Conservation (phyloP, 2,329 filamentous ascomycete genomes). For the Daldinia sp. region DNA sequence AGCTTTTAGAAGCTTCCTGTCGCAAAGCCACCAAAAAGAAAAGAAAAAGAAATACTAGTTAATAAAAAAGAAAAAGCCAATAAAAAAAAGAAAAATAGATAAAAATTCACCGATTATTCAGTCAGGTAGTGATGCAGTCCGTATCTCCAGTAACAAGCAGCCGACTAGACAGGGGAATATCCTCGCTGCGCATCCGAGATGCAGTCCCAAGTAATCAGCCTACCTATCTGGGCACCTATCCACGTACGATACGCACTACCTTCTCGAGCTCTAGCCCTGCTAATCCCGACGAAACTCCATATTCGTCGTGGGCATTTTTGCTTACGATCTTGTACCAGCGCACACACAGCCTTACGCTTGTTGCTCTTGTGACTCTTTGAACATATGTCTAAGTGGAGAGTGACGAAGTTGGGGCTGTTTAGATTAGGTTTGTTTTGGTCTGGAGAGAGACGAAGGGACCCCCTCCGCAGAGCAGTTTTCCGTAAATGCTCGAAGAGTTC, state of each 20-base stretch:
- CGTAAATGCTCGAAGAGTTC: background rate
- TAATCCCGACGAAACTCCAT: slow-evolving; percentile 29
- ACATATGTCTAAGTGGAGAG: background rate
- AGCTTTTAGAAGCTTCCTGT: background rate
- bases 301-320: slow-evolving; percentile 4
- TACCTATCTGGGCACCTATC: slow-evolving; percentile 1
- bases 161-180: slow-evolving; percentile 25
- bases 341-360: background rate
- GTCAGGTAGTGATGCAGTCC: slow-evolving; percentile 34
- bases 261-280: slow-evolving; percentile 12
- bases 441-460: background rate
- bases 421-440: no score
- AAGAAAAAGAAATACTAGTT: background rate
- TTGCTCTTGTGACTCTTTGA: background rate
- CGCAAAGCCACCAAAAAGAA: background rate
- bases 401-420: background rate
- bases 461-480: background rate
- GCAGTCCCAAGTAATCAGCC: slow-evolving; percentile 26
- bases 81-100: background rate
- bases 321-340: slow-evolving; percentile 5
- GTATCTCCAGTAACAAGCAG: slow-evolving; percentile 18
- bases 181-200: slow-evolving; percentile 35
- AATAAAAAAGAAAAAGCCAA: background rate
- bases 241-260: slow-evolving; percentile 1
- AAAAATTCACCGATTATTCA: slow-evolving; percentile 18